Percentiles rank a stretch among this genome's conserved stretches.
These are phyloP conservation scores for Ramalina intermedia DNA, from an alignment of 495 filamentous ascomycete genomes.

Conservation along the genomic window DNA sequence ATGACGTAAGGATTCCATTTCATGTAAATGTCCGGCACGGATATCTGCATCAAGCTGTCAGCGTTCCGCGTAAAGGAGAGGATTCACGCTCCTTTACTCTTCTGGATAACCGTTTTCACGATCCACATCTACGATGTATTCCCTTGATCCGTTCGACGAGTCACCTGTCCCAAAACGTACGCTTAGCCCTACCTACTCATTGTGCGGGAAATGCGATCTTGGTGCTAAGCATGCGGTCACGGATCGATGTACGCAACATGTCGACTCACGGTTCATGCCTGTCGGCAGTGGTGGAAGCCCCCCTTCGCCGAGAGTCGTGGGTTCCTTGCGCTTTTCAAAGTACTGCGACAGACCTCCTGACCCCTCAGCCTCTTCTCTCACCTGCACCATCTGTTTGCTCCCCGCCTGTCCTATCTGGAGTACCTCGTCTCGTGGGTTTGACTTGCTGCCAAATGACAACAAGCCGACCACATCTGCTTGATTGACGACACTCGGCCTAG, in stretches of 20 bases:
- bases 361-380: constrained; percentile 60
- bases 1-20: background rate
- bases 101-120: constrained; percentile 33
- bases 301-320: constrained; percentile 52
- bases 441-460: constrained; percentile 70
- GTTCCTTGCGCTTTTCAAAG: constrained; percentile 46
- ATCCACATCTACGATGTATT: constrained; percentile 29
- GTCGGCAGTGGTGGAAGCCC: constrained; percentile 75
- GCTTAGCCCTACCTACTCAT: too few relatives aligned
- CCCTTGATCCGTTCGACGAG: constrained; percentile 10
- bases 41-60: constrained; percentile 27
- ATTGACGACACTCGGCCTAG: constrained; percentile 61
- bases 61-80: background rate
- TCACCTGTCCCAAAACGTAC: too few relatives aligned
- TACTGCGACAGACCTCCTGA: constrained; percentile 49
- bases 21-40: constrained; percentile 40
- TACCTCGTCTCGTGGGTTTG: constrained; percentile 61
- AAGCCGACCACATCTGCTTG: constrained; percentile 79
- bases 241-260: background rate
- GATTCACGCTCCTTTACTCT: constrained; percentile 24
- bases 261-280: constrained; percentile 35
- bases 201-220: too few relatives aligned
- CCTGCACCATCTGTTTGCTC: constrained; percentile 60
- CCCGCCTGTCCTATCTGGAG: constrained; percentile 72
- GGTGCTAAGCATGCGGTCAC: too few relatives aligned